These are phyloP conservation scores for Starmerella bacillaris DNA, from an alignment of 805 yeast genomes.

Conservation along the genomic window DNA sequence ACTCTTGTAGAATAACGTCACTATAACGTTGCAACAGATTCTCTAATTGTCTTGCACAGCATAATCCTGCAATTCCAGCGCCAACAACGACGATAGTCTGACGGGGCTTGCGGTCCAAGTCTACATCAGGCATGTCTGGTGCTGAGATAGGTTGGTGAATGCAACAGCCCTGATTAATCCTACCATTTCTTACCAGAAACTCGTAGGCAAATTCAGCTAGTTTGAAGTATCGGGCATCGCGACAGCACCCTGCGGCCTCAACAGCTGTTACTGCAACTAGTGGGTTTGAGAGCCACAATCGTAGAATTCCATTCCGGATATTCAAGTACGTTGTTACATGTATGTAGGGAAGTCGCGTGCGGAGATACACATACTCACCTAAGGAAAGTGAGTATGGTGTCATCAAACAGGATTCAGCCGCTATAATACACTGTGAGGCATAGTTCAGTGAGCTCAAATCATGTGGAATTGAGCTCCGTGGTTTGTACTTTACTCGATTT, in stretches of 20 bases:
- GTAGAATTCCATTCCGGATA: slow-evolving; percentile 27
- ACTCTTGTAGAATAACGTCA: slow-evolving; percentile 19
- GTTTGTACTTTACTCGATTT: slow-evolving; percentile 19
- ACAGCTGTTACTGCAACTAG: slow-evolving; percentile 25
- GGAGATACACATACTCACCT: slow-evolving; percentile 24
- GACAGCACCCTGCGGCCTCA: slow-evolving; percentile 29
- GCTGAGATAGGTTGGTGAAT: slow-evolving; percentile 3
- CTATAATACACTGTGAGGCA: slow-evolving; percentile 26
- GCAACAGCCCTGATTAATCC: slow-evolving; percentile 27
- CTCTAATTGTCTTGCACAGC: slow-evolving; percentile 86
- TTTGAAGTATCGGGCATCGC: slow-evolving; percentile 24
- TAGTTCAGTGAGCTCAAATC: slow-evolving; percentile 22
- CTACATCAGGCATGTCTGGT: slow-evolving; percentile 10
- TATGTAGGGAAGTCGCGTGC: slow-evolving; percentile 20
- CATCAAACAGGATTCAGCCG: slow-evolving; percentile 26
- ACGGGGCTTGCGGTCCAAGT: slow-evolving; percentile 20
- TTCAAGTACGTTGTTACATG: slow-evolving; percentile 29
- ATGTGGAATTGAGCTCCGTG: slow-evolving; percentile 26
- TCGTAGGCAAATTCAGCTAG: slow-evolving; percentile 30
- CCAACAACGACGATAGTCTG: slow-evolving; percentile 59
- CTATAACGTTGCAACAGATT: slow-evolving; percentile 32
- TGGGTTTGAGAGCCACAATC: slow-evolving; percentile 29
- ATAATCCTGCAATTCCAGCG: slow-evolving; percentile 93
- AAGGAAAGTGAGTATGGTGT: slow-evolving; percentile 24
- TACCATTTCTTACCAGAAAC: slow-evolving; percentile 27